Base-by-base conservation (phyloP, 129 eudicot genomes). In the Arctium minus region DNA sequence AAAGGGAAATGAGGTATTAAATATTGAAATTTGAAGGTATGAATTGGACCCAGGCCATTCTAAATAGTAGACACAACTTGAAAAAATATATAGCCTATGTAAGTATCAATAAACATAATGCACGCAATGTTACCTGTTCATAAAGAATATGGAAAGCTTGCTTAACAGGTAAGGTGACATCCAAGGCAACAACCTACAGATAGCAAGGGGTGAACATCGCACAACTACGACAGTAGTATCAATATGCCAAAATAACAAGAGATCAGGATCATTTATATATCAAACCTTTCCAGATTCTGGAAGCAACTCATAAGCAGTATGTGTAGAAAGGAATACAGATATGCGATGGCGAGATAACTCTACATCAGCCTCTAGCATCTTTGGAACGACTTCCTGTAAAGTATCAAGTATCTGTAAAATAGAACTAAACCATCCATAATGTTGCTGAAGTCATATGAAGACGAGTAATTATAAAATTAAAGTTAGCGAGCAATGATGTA, bases 241-340 rank as follows among this genome's bases (percentile, higher is more conserved):
- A 60, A 64, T 62, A 72, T 27, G 75, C 79, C 38, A 31, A 72
- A 64, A 70, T 50, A 18, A 71, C 31, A 3, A 17, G 39, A 76
- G 29, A 72, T 56, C 22, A 48, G 9, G 29, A 77, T 44, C 44
- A 80, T 32, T 68, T 38, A 32, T 62, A 35, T 70, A 87, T 77
- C 86, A 76, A 69, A 92, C 98, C 98, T 91, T 93, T 83, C 98
- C 96, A 74, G 98, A 91, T 77, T 93, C 98, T 10, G 98, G 98
- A 35, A 93, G 98, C 83, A 93, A 80, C 85, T 93, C 98, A 80
- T 93, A 93, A 3, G 96, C 98, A 73, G 90, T 85, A 78, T 91
- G 98, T 83, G 92, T 76, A n/a, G 94, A 88, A 86, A 93, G 84
- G 37, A 93, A 93, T 35, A 62, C 87, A 74, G 98, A 89, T 71